Evolutionary conservation across 805 yeast genomes (phyloP), one percentile per base, ranked within the genome.

Genomic region (Vanderwaltozyma tropicalis): DNA sequence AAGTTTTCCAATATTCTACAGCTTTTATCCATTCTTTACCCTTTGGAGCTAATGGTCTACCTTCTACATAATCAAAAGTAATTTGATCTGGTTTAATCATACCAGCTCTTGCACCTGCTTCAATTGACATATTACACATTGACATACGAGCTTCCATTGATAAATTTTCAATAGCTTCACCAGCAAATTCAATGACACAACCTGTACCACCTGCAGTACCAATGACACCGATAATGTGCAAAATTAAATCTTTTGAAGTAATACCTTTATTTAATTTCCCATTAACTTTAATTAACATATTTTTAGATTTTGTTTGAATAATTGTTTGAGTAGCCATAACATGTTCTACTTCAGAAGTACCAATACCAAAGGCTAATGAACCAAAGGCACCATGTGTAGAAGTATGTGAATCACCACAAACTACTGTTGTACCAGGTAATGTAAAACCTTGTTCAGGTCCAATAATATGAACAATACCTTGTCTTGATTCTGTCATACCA

Each of bases 191-290:
- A 60, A 92, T 84, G 41, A 92, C 98, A 53, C 78, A 70, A 38
- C 98, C 98, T 41, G 97, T 92, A 67, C 98, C 98, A 66, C 98
- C 98, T 43, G 98, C 98, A 48, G 98, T 92, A 66, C 98, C 98
- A 57, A 92, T 92, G 37, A 79, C 78, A 51, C 96, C 96, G 56
- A 92, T 92, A 31, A 92, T 92, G 61, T 92, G 97, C 43, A 92
- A 72, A 48, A 92, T 79, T 52, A 92, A 69, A 67, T 92, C 98
- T 71, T 92, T 92, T 32, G 97, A 92, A 15, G 98, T 89, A 62
- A 92, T 80, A 37, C 96, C 97, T 28, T 83, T 82, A 28, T 69
- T 64, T 49, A 92, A 73, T 49, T 81, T 82, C 46, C 98, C 98
- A 42, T 79, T 77, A 19, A 92, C 83, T 44, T 70, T 62, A 50